Evolutionary conservation across 2,329 filamentous ascomycete genomes (phyloP).

Genomic region (Aspergillus ochraceus): DNA sequence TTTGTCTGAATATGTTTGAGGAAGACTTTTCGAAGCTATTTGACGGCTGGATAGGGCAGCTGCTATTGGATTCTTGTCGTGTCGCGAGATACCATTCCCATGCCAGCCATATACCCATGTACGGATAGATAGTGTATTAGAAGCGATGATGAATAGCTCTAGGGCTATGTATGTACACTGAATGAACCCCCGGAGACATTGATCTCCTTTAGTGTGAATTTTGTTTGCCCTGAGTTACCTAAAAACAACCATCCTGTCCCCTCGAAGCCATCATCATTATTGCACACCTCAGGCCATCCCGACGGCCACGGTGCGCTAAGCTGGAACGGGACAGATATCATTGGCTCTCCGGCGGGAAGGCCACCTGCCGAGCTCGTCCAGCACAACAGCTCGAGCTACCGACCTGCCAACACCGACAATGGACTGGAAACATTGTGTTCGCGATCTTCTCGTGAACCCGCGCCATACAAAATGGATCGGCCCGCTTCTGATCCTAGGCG

Average conservation of each 20-base stretch:
- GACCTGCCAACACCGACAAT: conserved; percentile 21
- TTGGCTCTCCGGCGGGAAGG: conserved; percentile 15
- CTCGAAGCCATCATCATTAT: too few species aligned
- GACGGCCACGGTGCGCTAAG: conserved; percentile 14
- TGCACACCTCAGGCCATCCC: background rate
- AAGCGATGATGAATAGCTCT: conserved; percentile 1
- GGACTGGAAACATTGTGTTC: conserved; percentile 32
- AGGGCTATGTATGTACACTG: conserved; percentile 1
- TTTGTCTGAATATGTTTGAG: background rate
- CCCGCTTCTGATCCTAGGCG: conserved; percentile 65
- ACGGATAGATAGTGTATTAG: conserved; percentile 19
- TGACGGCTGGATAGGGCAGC: conserved; percentile 2
- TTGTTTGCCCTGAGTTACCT: background rate
- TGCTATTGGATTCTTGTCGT: background rate
- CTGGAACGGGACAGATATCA: conserved; percentile 19
- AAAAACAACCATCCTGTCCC: background rate
- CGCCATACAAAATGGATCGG: conserved; percentile 63
- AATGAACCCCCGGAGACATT: background rate
- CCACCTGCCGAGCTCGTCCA: conserved; percentile 13
- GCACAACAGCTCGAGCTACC: background rate
- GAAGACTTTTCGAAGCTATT: background rate
- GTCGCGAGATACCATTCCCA: conserved; percentile 1
- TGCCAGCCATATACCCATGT: conserved; percentile 25
- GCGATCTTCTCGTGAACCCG: conserved; percentile 53
- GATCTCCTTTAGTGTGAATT: background rate